phyloP scores from a whole-genome alignment of 306 rosid species.

The Quercus berberidifolia region DNA sequence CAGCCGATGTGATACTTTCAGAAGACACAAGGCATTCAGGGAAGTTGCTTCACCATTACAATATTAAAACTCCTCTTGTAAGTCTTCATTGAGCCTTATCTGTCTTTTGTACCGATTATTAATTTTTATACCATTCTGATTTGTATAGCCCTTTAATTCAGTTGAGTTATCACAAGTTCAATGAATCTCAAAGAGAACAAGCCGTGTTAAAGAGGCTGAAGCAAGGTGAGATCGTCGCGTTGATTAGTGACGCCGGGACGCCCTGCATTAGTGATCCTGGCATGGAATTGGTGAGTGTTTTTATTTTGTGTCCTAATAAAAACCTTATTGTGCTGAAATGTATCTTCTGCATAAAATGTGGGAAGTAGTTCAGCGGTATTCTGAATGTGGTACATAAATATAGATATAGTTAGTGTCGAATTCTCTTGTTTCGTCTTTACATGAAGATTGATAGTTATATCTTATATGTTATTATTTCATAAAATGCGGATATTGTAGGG shows the following conservation, averaged over 20 bases:
- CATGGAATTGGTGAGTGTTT: constrained; percentile 61
- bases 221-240: constrained; percentile 82
- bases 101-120: too few species aligned
- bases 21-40: constrained; percentile 97
- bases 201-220: constrained; percentile 79
- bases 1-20: constrained; percentile 80
- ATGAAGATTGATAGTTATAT: not conserved
- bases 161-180: constrained; percentile 94
- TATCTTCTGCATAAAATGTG: not conserved
- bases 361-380: not conserved
- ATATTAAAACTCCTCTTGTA: constrained; percentile 84
- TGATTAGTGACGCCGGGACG: constrained; percentile 87
- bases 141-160: constrained; percentile 38
- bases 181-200: constrained; percentile 80
- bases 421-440: not conserved
- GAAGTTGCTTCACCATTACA: constrained; percentile 76
- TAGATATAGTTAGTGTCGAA: not conserved
- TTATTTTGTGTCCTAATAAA: not conserved
- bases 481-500: not conserved
- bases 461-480: not conserved
- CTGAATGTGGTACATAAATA: not conserved
- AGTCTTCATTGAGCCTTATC: constrained; percentile 4
- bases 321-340: not conserved
- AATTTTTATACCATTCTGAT: constrained; percentile 22
- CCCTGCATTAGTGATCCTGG: constrained; percentile 97